phyloP scores from a whole-genome alignment of 192 early-diverging fungal species.

The Coemansia aciculifera region DNA sequence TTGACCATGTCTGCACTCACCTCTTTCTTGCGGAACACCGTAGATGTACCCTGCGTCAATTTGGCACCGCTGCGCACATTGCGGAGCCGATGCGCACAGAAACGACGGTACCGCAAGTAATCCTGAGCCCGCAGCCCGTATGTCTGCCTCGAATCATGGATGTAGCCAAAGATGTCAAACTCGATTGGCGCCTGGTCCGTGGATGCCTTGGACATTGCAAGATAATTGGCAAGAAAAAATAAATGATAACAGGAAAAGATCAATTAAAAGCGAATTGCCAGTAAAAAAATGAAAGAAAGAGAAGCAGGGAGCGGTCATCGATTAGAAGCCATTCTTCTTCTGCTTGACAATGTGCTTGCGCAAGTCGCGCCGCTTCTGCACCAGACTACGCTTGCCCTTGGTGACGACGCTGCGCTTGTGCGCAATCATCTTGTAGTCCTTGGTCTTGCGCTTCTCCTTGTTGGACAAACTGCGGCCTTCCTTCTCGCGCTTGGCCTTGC shows the following conservation, averaged over 20 bases:
- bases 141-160: slow-evolving; percentile 39
- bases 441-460: slow-evolving; percentile 89
- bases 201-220: background rate
- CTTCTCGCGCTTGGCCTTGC: slow-evolving; percentile 74
- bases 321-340: slow-evolving; percentile 47
- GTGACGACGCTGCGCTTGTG: slow-evolving; percentile 81
- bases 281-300: background rate
- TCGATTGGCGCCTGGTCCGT: slow-evolving; percentile 6
- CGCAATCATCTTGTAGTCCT: slow-evolving; percentile 93
- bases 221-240: background rate
- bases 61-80: slow-evolving; percentile 43
- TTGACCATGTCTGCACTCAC: slow-evolving; percentile 27
- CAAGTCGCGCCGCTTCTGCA: slow-evolving; percentile 67
- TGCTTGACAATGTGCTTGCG: slow-evolving; percentile 48
- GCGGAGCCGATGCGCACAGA: slow-evolving; percentile 41
- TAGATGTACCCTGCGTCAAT: slow-evolving; percentile 33
- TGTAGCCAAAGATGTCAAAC: slow-evolving; percentile 44
- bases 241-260: background rate
- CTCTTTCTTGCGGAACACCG: slow-evolving; percentile 17
- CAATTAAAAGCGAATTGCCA: too few species aligned
- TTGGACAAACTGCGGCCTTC: slow-evolving; percentile 79
- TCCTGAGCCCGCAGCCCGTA: slow-evolving; percentile 44
- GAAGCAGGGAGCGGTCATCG: too few species aligned
- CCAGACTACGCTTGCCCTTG: slow-evolving; percentile 74
- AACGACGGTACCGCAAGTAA: slow-evolving; percentile 48